phyloP scores from a whole-genome alignment of 352 stramenopile genomes.

The Phytophthora megakarya region DNA sequence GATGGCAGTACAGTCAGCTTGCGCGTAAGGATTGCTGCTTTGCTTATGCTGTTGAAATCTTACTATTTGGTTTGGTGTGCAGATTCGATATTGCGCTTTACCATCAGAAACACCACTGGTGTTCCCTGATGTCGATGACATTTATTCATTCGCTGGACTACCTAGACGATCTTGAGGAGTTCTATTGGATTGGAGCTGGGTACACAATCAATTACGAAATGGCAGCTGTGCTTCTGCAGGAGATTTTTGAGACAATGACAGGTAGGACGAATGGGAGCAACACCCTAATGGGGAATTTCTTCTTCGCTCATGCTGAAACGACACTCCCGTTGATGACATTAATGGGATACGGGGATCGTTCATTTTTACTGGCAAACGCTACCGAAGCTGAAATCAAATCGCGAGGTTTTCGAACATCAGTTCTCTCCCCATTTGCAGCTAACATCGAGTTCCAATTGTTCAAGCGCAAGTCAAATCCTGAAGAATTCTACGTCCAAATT shows the following conservation, averaged over 20 bases:
- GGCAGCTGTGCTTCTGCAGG: slow-evolving; percentile 39
- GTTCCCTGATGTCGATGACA: slow-evolving; percentile 39
- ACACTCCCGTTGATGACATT: slow-evolving; percentile 58
- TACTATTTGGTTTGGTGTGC: not conserved
- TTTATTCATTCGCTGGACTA: slow-evolving; percentile 47
- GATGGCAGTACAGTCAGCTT: slow-evolving; percentile 44
- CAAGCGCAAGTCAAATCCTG: slow-evolving; percentile 9
- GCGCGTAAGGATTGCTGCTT: slow-evolving; percentile 36
- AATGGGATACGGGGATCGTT: slow-evolving; percentile 44
- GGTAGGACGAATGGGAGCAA: slow-evolving; percentile 3
- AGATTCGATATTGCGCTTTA: slow-evolving; percentile 62
- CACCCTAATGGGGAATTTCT: slow-evolving; percentile 40
- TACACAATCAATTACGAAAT: slow-evolving; percentile 66
- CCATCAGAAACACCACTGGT: slow-evolving; percentile 45
- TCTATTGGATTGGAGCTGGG: slow-evolving; percentile 49
- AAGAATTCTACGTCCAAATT: slow-evolving; percentile 45
- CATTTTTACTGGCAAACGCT: slow-evolving; percentile 35
- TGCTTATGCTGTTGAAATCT: not conserved
- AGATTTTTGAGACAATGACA: slow-evolving; percentile 43
- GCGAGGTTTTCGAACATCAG: slow-evolving; percentile 46
- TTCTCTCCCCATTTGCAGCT: slow-evolving; percentile 49
- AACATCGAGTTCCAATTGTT: slow-evolving; percentile 62
- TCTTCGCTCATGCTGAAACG: slow-evolving; percentile 64
- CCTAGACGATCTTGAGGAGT: slow-evolving; percentile 49
- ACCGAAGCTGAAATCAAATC: slow-evolving; percentile 32